Conservation (phyloP, 306 rosid species). For the Quercus glauca region DNA sequence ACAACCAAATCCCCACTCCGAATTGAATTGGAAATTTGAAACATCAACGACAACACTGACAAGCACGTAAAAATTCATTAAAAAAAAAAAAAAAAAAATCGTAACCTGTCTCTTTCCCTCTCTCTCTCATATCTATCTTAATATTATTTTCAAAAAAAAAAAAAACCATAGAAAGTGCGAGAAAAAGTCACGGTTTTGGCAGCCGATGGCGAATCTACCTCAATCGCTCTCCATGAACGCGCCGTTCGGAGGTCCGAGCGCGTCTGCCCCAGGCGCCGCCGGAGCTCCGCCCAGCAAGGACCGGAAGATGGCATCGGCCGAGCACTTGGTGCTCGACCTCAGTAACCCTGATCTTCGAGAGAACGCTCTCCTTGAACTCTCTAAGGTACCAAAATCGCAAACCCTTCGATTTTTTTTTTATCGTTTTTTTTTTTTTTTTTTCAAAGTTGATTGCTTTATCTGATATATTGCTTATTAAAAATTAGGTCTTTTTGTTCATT, state of each 20-base stretch:
- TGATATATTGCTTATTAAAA: neutral
- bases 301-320: conserved; percentile 60
- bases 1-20: too few species aligned
- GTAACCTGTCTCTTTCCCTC: too few species aligned
- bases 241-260: conserved; percentile 43
- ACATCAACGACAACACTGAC: too few species aligned
- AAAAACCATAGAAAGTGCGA: neutral
- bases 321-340: conserved; percentile 54
- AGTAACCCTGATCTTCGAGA: conserved; percentile 64
- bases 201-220: conserved; percentile 32
- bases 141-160: too few species aligned
- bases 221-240: conserved; percentile 41
- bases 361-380: conserved; percentile 58
- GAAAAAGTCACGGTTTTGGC: neutral
- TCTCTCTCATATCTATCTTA: too few species aligned
- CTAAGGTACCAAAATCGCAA: conserved; percentile 35
- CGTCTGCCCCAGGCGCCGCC: conserved; percentile 25
- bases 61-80: too few species aligned
- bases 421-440: neutral
- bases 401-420: neutral
- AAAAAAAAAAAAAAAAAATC: too few species aligned
- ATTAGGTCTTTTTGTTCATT: neutral
- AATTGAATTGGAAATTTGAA: too few species aligned
- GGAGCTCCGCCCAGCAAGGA: conserved; percentile 41
- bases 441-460: too few species aligned